Percentiles rank a stretch among this genome's conserved stretches.
Evolutionary conservation across 2,329 filamentous ascomycete species (phyloP).

Genomic region (Juglanconis juglandina): DNA sequence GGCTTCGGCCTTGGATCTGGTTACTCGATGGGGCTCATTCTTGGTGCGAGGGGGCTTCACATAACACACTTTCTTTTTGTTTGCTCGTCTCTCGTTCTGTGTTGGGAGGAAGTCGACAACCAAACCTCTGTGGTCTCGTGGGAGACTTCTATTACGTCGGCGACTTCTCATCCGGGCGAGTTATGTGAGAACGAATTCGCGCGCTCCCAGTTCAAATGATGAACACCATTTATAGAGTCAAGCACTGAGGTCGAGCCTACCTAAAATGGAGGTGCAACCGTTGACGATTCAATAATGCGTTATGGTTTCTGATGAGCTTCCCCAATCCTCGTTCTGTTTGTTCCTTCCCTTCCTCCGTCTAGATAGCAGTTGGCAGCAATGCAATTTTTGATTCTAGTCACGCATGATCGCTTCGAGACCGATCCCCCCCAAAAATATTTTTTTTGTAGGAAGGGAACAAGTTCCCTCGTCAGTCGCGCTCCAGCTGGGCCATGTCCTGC

Average conservation of each 20-base stretch:
- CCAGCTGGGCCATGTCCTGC: neutral
- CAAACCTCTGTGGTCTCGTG: constrained; percentile 32
- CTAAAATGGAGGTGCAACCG: constrained; percentile 36
- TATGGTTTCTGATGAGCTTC: constrained; percentile 38
- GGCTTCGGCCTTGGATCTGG: constrained; percentile 40
- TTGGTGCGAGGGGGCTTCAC: constrained; percentile 83
- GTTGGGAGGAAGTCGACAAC: constrained; percentile 47
- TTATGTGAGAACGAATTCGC: constrained; percentile 14
- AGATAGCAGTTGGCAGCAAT: neutral
- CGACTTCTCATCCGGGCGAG: constrained; percentile 23
- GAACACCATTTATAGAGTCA: constrained; percentile 97
- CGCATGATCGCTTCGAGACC: neutral
- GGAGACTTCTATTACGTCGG: constrained; percentile 32
- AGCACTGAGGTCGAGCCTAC: constrained; percentile 72
- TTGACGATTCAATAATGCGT: constrained; percentile 43
- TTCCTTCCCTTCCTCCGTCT: neutral
- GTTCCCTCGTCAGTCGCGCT: neutral
- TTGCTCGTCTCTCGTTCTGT: constrained; percentile 47
- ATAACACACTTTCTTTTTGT: constrained; percentile 35
- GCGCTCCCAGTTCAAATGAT: constrained; percentile 68
- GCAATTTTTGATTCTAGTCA: neutral
- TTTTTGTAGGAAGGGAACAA: too few relatives aligned
- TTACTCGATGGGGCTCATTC: constrained; percentile 99
- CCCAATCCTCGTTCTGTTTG: constrained; percentile 2
- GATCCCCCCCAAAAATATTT: too few relatives aligned